Percentiles rank a stretch among this genome's conserved stretches.
Conservation (phyloP, 2,329 filamentous ascomycete genomes). For the Passalora sequoiae region DNA sequence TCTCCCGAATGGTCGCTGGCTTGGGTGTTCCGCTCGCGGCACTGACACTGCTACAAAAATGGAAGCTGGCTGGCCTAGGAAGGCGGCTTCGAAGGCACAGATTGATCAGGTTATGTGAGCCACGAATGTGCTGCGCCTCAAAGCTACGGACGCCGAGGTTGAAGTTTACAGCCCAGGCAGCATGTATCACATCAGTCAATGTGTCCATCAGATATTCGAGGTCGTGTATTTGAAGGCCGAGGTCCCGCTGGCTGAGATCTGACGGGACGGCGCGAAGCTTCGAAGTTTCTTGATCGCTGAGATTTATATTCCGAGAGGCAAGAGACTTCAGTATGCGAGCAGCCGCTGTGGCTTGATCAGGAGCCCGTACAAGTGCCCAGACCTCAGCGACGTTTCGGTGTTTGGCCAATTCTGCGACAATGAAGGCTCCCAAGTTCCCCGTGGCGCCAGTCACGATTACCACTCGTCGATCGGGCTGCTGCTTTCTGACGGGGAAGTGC, state of each 20-base stretch:
- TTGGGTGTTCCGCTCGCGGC: conserved; percentile 18
- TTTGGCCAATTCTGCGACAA: conserved; percentile 40
- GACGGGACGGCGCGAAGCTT: conserved; percentile 24
- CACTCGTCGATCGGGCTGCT: conserved; percentile 18
- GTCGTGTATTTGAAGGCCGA: conserved; percentile 25
- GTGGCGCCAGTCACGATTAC: conserved; percentile 58
- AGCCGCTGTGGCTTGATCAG: conserved; percentile 31
- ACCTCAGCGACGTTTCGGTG: conserved; percentile 36
- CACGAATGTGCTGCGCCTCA: conserved; percentile 29
- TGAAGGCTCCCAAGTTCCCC: conserved; percentile 59
- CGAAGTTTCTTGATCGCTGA: conserved; percentile 25
- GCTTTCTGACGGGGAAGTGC: conserved; percentile 19
- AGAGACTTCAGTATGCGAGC: conserved; percentile 37
- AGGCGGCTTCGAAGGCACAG: conserved; percentile 23
- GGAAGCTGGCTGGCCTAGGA: conserved; percentile 27
- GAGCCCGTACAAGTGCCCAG: conserved; percentile 51
- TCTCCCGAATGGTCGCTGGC: conserved; percentile 29
- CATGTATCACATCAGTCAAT: conserved; percentile 33
- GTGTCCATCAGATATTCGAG: conserved; percentile 21
- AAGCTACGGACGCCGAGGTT: conserved; percentile 34
- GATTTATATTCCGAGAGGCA: conserved; percentile 34
- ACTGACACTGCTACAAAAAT: conserved; percentile 38
- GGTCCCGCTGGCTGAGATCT: conserved; percentile 23
- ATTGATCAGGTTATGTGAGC: conserved; percentile 30
- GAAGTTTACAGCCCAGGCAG: conserved; percentile 39